phyloP scores from a whole-genome alignment of 768 basidiomycete species.

The Goffeauzyma gilvescens region DNA sequence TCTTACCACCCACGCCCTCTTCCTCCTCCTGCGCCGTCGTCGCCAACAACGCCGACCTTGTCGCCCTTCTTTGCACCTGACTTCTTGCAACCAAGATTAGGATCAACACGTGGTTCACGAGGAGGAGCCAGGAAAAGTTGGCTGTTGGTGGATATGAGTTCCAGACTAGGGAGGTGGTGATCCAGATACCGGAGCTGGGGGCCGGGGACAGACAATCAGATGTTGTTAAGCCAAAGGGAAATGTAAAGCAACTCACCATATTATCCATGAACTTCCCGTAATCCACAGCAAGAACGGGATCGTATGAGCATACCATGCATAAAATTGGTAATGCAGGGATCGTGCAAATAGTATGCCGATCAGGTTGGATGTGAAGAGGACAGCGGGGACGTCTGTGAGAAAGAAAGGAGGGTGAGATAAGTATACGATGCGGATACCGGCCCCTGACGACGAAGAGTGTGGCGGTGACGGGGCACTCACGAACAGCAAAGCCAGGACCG shows the following conservation, averaged over 20 bases:
- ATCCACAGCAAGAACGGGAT: constrained; percentile 62
- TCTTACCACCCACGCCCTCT: too few species aligned
- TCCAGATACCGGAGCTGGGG: constrained; percentile 43
- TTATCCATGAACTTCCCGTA: constrained; percentile 42
- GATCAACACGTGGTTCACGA: constrained; percentile 40
- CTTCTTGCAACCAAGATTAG: too few species aligned
- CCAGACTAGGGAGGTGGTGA: constrained; percentile 65
- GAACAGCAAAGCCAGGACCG: too few species aligned
- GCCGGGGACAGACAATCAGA: neutral
- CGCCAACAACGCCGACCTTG: too few species aligned
- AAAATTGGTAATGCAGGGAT: constrained; percentile 94
- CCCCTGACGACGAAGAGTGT: too few species aligned
- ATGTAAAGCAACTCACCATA: constrained; percentile 40
- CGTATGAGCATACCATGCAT: constrained; percentile 89
- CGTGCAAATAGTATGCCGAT: constrained; percentile 82
- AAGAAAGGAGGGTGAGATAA: too few species aligned
- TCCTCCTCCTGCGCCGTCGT: too few species aligned
- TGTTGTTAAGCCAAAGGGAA: constrained; percentile 3
- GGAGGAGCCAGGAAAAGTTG: constrained; percentile 43
- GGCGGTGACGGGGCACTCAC: too few species aligned
- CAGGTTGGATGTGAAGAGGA: constrained; percentile 77
- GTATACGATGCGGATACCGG: too few species aligned
- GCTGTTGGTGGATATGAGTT: constrained; percentile 65
- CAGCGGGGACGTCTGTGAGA: constrained; percentile 49
- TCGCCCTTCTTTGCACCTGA: too few species aligned